Percentiles rank a stretch among this genome's conserved stretches.
Conservation (phyloP, 495 filamentous ascomycete genomes). For the Elasticomyces elasticus region DNA sequence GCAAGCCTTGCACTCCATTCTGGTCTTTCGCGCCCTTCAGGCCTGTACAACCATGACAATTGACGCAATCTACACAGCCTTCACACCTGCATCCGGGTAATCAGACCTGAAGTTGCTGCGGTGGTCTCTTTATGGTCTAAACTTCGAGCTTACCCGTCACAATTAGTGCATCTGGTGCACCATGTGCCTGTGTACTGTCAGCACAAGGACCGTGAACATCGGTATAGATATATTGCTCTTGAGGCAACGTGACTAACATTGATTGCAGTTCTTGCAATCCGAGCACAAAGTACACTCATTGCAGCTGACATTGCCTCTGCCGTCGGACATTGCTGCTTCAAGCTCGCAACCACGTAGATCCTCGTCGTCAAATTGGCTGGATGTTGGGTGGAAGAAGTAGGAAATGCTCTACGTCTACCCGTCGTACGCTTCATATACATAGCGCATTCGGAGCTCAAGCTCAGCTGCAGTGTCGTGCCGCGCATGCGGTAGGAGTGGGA, state of each 20-base stretch:
- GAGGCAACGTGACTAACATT: background rate
- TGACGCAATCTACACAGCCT: background rate
- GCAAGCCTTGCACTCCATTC: background rate
- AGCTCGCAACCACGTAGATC: background rate
- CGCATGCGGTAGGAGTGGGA: background rate
- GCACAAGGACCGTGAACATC: background rate
- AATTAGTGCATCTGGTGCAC: background rate
- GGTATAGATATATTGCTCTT: background rate
- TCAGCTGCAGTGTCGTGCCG: background rate
- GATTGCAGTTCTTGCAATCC: background rate
- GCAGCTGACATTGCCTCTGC: background rate
- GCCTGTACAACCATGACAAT: background rate
- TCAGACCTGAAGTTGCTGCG: background rate
- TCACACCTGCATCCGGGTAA: background rate
- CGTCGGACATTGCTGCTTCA: background rate
- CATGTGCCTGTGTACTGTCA: background rate
- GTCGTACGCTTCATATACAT: background rate
- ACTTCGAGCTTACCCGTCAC: background rate
- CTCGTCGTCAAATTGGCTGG: background rate
- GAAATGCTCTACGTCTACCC: background rate
- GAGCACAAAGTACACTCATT: background rate
- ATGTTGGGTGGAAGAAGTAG: background rate
- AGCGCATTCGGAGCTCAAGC: background rate
- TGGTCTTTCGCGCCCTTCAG: background rate
- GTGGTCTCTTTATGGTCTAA: background rate